Evolutionary conservation across 768 basidiomycete genomes (phyloP).

Genomic region (Tulasnella sp.): DNA sequence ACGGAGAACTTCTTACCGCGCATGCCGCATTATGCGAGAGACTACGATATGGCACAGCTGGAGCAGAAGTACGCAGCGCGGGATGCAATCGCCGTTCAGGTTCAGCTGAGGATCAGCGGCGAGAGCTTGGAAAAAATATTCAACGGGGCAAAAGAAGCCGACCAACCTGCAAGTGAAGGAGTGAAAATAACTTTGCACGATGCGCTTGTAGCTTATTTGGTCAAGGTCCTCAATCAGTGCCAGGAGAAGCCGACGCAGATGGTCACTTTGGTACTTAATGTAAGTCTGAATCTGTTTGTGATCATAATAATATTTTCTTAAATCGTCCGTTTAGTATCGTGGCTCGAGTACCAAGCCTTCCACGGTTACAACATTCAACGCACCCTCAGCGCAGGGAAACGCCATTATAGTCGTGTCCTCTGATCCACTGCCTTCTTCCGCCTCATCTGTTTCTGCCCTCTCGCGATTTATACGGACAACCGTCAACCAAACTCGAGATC

Average conservation of each 20-base stretch:
- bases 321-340: background rate
- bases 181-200: conserved; percentile 22
- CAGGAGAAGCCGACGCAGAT: background rate
- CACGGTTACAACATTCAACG: conserved; percentile 4
- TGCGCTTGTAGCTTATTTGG: conserved; percentile 24
- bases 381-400: conserved; percentile 21
- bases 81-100: background rate
- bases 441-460: conserved; percentile 14
- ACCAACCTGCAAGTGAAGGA: background rate
- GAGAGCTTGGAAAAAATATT: conserved; percentile 21
- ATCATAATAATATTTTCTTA: background rate
- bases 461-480: conserved; percentile 28
- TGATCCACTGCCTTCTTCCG: background rate
- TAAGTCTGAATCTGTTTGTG: background rate
- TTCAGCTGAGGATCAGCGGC: conserved; percentile 11
- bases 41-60: background rate
- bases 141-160: background rate
- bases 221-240: conserved; percentile 22
- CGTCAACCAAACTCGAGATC: conserved; percentile 34
- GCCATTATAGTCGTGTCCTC: conserved; percentile 25
- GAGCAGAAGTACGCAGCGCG: background rate
- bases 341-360: background rate
- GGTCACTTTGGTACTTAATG: conserved; percentile 17
- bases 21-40: conserved; percentile 27
- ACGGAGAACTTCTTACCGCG: conserved; percentile 2